Evolutionary conservation across 176 grass and related monocot genomes (phyloP), one percentile per base, ranked within the genome.

Genomic region (Lolium multiflorum): DNA sequence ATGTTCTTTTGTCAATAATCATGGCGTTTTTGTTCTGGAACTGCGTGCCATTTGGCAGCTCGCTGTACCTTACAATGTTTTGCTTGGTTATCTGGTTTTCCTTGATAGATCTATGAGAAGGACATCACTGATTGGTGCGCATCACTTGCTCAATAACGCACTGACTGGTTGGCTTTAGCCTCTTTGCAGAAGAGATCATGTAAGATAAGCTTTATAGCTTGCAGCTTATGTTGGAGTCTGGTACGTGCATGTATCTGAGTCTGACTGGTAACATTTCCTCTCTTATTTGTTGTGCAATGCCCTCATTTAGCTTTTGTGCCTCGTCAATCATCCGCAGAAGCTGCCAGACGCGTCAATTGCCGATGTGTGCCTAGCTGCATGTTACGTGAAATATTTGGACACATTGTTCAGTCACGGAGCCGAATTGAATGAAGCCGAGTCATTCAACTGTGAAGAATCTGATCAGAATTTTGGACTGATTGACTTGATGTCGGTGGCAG

Each of bases 11-110:
- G 54, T 52, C 51, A 59, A 16, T 43, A 47, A 65, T 74, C 54
- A 71, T 44, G 71, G 31, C 15, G 13, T 74, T 31, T 39, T 71
- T 72, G 58, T 24, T 78, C 14, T 41, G 15, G 35, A 69, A 50
- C 7, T 8, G 47, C 8, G 47, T 74, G 73, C 89, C 89, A 83
- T 83, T 73, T 90, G 79, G 79, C 84, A 65, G 31, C 35, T 80
- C 48, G 31, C 25, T 48, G 67, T 56, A 13, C 50, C 22, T 21
- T 3, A 44, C 60, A 75, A 47, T 86, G 39, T 61, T 51, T 22
- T 31, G 71, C 15, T 22, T 83, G 66, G 28, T 65, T 73, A 14
- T 76, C 41, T 83, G 52, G 14, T 74, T 74, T 77, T 38, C 72
- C 39, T 77, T 57, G 52, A 62, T 74, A 67, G 14, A 83, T 57